Base-by-base conservation (phyloP, 1,284 basidiomycete genomes). In the Puccinia horiana region DNA sequence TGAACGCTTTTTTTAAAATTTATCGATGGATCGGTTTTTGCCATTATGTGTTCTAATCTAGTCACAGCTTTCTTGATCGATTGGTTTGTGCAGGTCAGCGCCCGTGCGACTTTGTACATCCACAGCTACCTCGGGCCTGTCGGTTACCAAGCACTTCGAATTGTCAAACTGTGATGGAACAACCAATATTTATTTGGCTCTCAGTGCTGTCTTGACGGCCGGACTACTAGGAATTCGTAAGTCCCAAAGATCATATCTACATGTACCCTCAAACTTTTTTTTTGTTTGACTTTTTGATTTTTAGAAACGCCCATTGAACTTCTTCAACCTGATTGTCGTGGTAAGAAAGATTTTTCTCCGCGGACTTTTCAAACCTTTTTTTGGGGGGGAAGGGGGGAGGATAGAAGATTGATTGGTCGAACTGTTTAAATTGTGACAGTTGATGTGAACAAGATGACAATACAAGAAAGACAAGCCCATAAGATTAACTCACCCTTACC, bases 221-320 rank as follows among this genome's bases (percentile, higher is more conserved):
- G 78, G 78, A 35, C 69, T 81, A 26, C 78, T 81, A 9, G 78
- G 78, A 14, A 81, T 81, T 52, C 78, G 78, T 81, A 44, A 58
- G 69, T 70, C 58, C n/a, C n/a, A n/a, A n/a, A 29, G 32, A 72
- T 18, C 11, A 11, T 32, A 5, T 35, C 14, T n/a, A n/a, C n/a
- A n/a, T n/a, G n/a, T 49, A 18, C 40, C 8, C 23, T 47, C 12
- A 49, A 47, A 42, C 12, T 29, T 35, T 29, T 49, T 23, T n/a
- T 1, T 49, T 12, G 32, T 18, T 23, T 42, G 12, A 9, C 44
- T 69, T 42, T 20, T 12, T 18, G 11, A 0, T 0, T 52, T 8
- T 20, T 44, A 81, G 78, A 81, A 35, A 81, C 78, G n/a, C 78
- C 78, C 12, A 54, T 81, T 11, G 78, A 81, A 16, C 56, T 81